Evolutionary conservation across 257 asterid species (phyloP), one percentile per base, ranked within the genome.

Genomic region (Nicotiana tabacum): DNA sequence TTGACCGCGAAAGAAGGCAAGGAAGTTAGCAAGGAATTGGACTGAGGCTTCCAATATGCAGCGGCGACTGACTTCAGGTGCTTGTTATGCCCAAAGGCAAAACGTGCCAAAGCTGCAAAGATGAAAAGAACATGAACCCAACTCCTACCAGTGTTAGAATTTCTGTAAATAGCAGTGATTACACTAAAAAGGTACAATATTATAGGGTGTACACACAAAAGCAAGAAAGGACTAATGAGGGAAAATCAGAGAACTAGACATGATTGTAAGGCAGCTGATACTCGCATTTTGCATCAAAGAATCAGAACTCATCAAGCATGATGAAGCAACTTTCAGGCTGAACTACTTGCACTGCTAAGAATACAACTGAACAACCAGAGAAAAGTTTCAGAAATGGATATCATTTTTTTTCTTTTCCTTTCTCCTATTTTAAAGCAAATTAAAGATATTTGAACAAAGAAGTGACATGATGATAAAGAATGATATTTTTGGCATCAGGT

Each of bases 1-100:
- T 82, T 93, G 85, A 91, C 85, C 3, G 88, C 88, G 61, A 93
- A 94, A 62, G 98, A 89, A 66, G 99, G 98, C 87, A 96, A 85
- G 81, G 98, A 92, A 80, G 98, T 88, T 81, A 94, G 92, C 80
- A 94, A 91, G 77, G 99, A 88, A 78, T 87, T 91, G 27, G 92
- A 86, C 77, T 91, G 98, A 85, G 97, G 93, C 86, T 94, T 96
- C 92, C 93, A 90, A 83, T 90, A 91, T 55, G 96, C 93, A 85
- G 99, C 97, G 85, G 98, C 98, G 64, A 91, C 97, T 70, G 96
- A 89, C 90, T 96, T 96, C 81, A 96, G 89, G 89, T 96, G 97
- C 89, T 93, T 92, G 87, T 90, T 92, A 89, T 94, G 97, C 88
- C 97, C 97, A 90, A 96, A 96, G 86, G 99, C 97, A 87, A 96